Evolutionary conservation across 140 eudicot species (phyloP).

Genomic region (Oenanthe javanica): DNA sequence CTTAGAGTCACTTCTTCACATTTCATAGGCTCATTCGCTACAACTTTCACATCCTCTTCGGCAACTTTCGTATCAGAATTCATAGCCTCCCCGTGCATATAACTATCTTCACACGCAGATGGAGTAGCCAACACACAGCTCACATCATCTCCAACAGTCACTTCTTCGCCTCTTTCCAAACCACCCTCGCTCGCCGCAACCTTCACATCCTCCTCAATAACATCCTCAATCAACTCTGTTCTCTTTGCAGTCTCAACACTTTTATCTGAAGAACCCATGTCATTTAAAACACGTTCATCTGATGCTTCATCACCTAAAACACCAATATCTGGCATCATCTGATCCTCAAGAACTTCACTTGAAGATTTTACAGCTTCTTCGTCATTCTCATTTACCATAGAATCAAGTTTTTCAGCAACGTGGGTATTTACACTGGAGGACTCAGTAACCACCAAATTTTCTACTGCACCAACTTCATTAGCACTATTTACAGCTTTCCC

Average conservation of each 20-base stretch:
- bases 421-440: not conserved
- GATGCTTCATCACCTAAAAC: not conserved
- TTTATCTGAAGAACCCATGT: not conserved
- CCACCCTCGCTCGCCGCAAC: not conserved
- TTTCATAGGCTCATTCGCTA: not conserved
- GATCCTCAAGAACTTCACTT: not conserved
- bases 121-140: not conserved
- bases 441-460: not conserved
- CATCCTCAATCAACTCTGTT: not conserved
- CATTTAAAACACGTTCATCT: not conserved
- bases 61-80: not conserved
- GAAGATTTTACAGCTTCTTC: not conserved
- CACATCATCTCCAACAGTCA: not conserved
- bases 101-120: not conserved
- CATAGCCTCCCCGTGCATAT: not conserved
- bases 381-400: not conserved
- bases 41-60: not conserved
- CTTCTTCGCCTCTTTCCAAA: not conserved
- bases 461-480: not conserved
- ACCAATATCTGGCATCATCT: not conserved
- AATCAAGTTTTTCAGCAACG: not conserved
- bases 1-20: not conserved
- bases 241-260: not conserved
- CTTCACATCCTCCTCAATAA: constrained; percentile 5
- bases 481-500: not conserved